phyloP scores from a whole-genome alignment of 108 stramenopile genomes.

The Cyclotella kingstonii region DNA sequence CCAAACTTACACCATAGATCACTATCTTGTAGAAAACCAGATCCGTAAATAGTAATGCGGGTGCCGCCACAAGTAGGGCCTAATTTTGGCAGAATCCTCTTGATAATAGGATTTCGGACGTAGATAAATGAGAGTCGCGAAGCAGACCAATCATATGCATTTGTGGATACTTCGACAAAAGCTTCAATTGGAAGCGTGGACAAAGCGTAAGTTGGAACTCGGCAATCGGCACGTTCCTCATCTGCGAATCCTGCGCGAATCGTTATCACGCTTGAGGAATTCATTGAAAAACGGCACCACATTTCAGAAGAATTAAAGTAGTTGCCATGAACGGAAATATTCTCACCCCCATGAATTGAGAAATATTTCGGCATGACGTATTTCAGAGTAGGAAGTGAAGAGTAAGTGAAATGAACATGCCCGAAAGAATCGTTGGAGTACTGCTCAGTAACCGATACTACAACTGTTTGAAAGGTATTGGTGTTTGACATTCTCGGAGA shows the following conservation, averaged over 20 bases:
- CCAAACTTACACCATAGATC: conserved; percentile 46
- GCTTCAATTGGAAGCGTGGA: conserved; percentile 10
- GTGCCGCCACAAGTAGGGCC: conserved; percentile 42
- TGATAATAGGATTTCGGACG: conserved; percentile 19
- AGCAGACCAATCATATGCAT: conserved; percentile 34
- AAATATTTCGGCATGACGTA: conserved; percentile 15
- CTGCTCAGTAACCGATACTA: conserved; percentile 9
- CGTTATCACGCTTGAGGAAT: neutral
- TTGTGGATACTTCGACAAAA: conserved; percentile 40
- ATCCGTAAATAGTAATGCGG: conserved; percentile 19
- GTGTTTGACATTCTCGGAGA: conserved; percentile 8
- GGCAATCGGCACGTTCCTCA: conserved; percentile 19
- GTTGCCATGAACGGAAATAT: conserved; percentile 19
- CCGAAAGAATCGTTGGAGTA: conserved; percentile 16
- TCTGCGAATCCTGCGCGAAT: conserved; percentile 1
- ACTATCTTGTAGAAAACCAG: conserved; percentile 34
- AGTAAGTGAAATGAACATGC: conserved; percentile 14
- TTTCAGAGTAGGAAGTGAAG: conserved; percentile 8
- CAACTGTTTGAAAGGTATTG: neutral
- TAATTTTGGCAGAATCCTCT: conserved; percentile 20
- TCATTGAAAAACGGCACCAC: conserved; percentile 31
- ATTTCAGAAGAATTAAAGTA: conserved; percentile 17
- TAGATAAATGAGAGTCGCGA: conserved; percentile 21
- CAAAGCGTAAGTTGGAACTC: conserved; percentile 10
- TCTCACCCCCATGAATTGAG: conserved; percentile 17